Conservation (phyloP, 2,329 filamentous ascomycete species). For the Nothomitra cinnamomea region DNA sequence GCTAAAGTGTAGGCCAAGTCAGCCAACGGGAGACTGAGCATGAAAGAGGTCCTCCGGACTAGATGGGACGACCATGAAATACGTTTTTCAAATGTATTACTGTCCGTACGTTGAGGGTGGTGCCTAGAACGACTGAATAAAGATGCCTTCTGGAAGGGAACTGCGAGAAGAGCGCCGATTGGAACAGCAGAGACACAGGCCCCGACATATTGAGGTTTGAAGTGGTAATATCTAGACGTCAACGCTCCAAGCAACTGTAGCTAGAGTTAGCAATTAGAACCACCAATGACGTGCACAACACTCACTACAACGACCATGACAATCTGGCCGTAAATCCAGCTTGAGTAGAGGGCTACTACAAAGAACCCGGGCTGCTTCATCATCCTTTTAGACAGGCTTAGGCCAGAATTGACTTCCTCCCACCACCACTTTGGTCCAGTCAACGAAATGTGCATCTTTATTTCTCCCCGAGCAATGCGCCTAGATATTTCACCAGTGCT, state of each 20-base stretch:
- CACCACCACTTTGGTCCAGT: slow-evolving; percentile 62
- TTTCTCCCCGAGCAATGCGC: slow-evolving; percentile 51
- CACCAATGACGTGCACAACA: slow-evolving; percentile 6
- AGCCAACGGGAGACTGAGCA: slow-evolving; percentile 46
- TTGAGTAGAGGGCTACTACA: slow-evolving; percentile 54
- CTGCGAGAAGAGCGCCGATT: slow-evolving; percentile 49
- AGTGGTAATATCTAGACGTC: slow-evolving; percentile 49
- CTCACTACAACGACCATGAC: slow-evolving; percentile 53
- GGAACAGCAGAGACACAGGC: slow-evolving; percentile 48
- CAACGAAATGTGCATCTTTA: slow-evolving; percentile 58
- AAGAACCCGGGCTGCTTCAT: slow-evolving; percentile 55
- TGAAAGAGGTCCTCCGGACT: slow-evolving; percentile 49
- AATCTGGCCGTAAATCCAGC: slow-evolving; percentile 64
- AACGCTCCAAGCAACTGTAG: slow-evolving; percentile 46
- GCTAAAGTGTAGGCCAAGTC: slow-evolving; percentile 51
- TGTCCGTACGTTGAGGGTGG: slow-evolving; percentile 41
- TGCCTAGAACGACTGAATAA: slow-evolving; percentile 48
- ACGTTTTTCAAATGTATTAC: slow-evolving; percentile 46
- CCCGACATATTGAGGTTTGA: slow-evolving; percentile 47
- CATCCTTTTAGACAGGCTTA: slow-evolving; percentile 52
- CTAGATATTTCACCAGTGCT: slow-evolving; percentile 32
- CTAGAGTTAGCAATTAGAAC: slow-evolving; percentile 8
- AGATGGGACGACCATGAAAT: slow-evolving; percentile 58
- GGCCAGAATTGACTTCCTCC: slow-evolving; percentile 55
- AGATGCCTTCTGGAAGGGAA: slow-evolving; percentile 58